A percentile compares a stretch with the other conserved stretches of the same genome.
Evolutionary conservation across 163 green algal species (phyloP).

Genomic region (Chloromonas sp.): DNA sequence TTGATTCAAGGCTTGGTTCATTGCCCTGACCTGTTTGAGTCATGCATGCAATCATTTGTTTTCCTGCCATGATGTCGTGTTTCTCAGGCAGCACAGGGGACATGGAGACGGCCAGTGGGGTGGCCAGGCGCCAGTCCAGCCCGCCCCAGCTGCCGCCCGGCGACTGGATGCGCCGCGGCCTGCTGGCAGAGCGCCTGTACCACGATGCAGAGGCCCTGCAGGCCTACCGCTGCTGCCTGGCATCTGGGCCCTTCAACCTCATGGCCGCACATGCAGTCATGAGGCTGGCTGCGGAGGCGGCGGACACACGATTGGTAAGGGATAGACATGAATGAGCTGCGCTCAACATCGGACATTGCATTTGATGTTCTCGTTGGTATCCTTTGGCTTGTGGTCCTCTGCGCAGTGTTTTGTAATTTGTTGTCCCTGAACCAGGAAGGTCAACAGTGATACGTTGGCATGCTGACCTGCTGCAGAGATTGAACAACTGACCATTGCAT

Average conservation of each 20-base stretch:
- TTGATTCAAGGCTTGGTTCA: too few relatives aligned
- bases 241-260: not conserved
- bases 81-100: too few relatives aligned
- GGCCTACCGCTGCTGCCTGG: conserved; percentile 27
- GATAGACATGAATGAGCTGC: not conserved
- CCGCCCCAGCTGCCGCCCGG: conserved; percentile 9
- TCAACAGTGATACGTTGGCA: not conserved
- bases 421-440: not conserved
- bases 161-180: conserved; percentile 45
- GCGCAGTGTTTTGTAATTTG: not conserved
- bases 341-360: not conserved
- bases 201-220: conserved; percentile 37
- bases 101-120: too few relatives aligned
- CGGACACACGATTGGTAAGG: not conserved
- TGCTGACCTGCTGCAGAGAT: not conserved
- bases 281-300: not conserved
- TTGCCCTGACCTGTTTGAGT: too few relatives aligned
- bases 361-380: not conserved
- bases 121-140: too few relatives aligned
- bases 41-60: too few relatives aligned
- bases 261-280: not conserved
- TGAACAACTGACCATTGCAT: too few relatives aligned
- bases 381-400: not conserved
- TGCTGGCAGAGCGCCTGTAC: conserved; percentile 61
- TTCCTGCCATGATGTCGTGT: too few relatives aligned